Conservation (phyloP, 2,329 filamentous ascomycete genomes). For the Plenodomus biglobosus region DNA sequence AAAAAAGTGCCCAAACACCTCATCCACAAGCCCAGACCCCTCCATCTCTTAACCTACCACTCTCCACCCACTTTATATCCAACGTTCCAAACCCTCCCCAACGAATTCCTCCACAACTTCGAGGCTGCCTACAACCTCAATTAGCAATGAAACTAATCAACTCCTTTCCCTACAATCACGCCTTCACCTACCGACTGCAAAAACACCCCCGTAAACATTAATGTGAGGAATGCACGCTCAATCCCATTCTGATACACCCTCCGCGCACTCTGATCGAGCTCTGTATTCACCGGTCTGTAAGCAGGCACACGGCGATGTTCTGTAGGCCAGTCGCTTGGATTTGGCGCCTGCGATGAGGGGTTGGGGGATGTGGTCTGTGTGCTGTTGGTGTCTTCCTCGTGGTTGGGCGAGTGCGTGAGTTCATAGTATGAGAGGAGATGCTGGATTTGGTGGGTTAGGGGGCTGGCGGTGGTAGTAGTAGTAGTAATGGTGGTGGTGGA, state of each 20-base stretch:
- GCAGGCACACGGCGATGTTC: slow-evolving; percentile 52
- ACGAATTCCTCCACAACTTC: slow-evolving; percentile 54
- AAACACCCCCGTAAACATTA: slow-evolving; percentile 55
- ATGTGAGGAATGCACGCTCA: slow-evolving; percentile 52
- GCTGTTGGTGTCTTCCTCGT: slow-evolving; percentile 23
- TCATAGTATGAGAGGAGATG: slow-evolving; percentile 51
- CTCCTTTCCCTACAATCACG: not conserved
- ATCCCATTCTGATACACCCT: slow-evolving; percentile 48
- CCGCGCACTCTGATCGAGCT: slow-evolving; percentile 48
- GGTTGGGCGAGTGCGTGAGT: slow-evolving; percentile 44
- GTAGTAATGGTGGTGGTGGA: slow-evolving; percentile 41
- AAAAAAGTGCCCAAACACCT: not conserved
- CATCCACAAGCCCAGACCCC: not conserved
- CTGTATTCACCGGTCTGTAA: slow-evolving; percentile 51
- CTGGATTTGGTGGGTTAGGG: slow-evolving; percentile 40
- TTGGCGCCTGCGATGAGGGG: slow-evolving; percentile 21
- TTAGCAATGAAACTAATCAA: slow-evolving; percentile 1
- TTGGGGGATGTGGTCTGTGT: slow-evolving; percentile 33
- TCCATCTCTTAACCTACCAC: slow-evolving; percentile 35
- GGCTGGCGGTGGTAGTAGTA: slow-evolving; percentile 49
- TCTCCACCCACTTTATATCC: slow-evolving; percentile 59
- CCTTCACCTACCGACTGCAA: slow-evolving; percentile 46
- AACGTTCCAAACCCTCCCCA: slow-evolving; percentile 53
- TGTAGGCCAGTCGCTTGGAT: slow-evolving; percentile 49
- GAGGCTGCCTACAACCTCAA: slow-evolving; percentile 40